Percentiles rank a stretch among this genome's conserved stretches.
Evolutionary conservation across 352 stramenopile genomes (phyloP).

Genomic region (Phytophthora palmivora): DNA sequence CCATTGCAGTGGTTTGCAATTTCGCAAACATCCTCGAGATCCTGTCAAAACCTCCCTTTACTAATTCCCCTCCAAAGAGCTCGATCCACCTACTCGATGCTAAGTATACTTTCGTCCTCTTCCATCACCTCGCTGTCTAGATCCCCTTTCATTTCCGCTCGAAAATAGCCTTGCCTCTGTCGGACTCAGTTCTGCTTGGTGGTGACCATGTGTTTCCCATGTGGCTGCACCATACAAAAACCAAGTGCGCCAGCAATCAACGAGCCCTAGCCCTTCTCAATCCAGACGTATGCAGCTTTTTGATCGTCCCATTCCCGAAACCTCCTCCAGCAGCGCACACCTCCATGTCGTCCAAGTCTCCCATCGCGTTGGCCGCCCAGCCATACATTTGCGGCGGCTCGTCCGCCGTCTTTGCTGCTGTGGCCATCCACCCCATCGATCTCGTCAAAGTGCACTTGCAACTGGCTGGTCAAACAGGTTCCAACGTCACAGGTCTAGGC

Average conservation of each 20-base stretch:
- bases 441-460: slow-evolving; percentile 93
- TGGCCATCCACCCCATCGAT: slow-evolving; percentile 92
- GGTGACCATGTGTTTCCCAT: slow-evolving; percentile 28
- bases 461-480: slow-evolving; percentile 79
- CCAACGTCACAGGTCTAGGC: slow-evolving; percentile 76
- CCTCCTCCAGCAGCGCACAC: slow-evolving; percentile 22
- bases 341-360: slow-evolving; percentile 49
- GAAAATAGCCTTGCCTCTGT: neutral
- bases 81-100: neutral
- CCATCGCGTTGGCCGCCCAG: slow-evolving; percentile 64
- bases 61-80: neutral
- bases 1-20: slow-evolving; percentile 2
- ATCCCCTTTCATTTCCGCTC: slow-evolving; percentile 20
- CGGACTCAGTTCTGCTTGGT: slow-evolving; percentile 30
- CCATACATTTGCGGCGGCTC: slow-evolving; percentile 85
- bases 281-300: slow-evolving; percentile 1
- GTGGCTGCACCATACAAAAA: slow-evolving; percentile 11
- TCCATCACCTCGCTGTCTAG: neutral
- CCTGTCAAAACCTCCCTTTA: neutral
- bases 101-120: neutral
- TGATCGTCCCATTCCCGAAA: slow-evolving; percentile 43
- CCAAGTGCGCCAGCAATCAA: slow-evolving; percentile 19
- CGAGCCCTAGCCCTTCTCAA: slow-evolving; percentile 10
- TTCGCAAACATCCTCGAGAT: slow-evolving; percentile 15
- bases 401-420: slow-evolving; percentile 73